Percentiles rank a stretch among this genome's conserved stretches.
phyloP scores from a whole-genome alignment of 768 basidiomycete species.

The Nevesoporus exiguus region DNA sequence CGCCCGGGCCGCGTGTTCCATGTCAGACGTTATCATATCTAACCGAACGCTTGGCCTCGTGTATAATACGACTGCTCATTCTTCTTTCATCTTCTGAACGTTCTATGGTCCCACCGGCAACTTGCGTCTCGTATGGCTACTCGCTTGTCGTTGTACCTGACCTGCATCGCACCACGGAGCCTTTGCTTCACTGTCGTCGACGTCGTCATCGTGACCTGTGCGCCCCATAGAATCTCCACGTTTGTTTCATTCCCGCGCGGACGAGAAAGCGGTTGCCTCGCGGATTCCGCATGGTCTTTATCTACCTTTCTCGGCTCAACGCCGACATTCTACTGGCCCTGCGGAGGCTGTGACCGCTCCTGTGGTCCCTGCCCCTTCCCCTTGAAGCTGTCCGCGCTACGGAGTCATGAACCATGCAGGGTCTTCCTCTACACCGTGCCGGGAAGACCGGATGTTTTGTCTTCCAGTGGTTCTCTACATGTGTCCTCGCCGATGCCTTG shows the following conservation, averaged over 20 bases:
- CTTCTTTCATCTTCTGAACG: slow-evolving; percentile 8
- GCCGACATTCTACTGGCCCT: slow-evolving; percentile 14
- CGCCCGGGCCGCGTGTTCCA: slow-evolving; percentile 17
- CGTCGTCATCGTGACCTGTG: slow-evolving; percentile 25
- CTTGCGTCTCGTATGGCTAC: slow-evolving; percentile 4
- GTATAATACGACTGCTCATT: slow-evolving; percentile 11
- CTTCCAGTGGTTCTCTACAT: neutral
- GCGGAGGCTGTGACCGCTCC: slow-evolving; percentile 19
- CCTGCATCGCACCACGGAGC: slow-evolving; percentile 16
- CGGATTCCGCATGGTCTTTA: slow-evolving; percentile 28
- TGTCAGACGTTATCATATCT: slow-evolving; percentile 23
- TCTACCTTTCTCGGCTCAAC: slow-evolving; percentile 15
- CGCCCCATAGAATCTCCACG: slow-evolving; percentile 12
- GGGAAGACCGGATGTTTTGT: neutral
- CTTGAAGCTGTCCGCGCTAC: slow-evolving; percentile 16
- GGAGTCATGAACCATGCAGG: neutral
- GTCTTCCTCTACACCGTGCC: neutral
- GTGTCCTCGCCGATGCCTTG: neutral
- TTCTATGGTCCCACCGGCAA: slow-evolving; percentile 6
- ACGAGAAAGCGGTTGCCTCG: slow-evolving; percentile 21
- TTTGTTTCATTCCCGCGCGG: slow-evolving; percentile 31
- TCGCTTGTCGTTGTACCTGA: slow-evolving; percentile 21
- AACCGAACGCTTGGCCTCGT: slow-evolving; percentile 17
- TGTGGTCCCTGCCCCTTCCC: slow-evolving; percentile 3
- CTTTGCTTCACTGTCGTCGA: slow-evolving; percentile 7